Base-by-base conservation (phyloP, 2,329 filamentous ascomycete genomes). In the Onygenales sp. region DNA sequence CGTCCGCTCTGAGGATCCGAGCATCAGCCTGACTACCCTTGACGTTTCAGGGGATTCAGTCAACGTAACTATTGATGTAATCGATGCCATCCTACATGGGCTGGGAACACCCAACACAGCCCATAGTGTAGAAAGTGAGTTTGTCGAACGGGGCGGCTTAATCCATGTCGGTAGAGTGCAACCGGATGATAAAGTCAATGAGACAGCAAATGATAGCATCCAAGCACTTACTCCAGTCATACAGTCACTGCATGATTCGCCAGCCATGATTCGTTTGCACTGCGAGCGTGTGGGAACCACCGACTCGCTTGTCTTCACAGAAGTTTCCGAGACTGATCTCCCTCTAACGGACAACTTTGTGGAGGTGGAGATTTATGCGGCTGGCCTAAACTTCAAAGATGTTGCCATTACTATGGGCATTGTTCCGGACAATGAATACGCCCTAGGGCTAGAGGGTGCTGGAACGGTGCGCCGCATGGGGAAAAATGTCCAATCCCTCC, bases 291-390 rank as follows among this genome's bases (percentile, higher is more conserved):
- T 36, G 2, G 48, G 48, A 17, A 32, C 33, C 6, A 13, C 39
- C 34, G 37, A 42, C 48, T 33, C 48, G 21, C 48, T 51, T 17
- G 32, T 17, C 27, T 51, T 21, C 31, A 6, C 33, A 6, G 48
- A 51, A 11, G 36, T 33, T 14, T 36, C 31, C 1, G 8, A 13
- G 6, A 21, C 31, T 17, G 31, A 17, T 36, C 17, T 36, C 21
- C n/a, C 36, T 6, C 44, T 54, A 4, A n/a, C 27, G 9, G 36
- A 53, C 8, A 57, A 63, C 42, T 49, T 63, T 4, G 56, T 70
- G 13, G 65, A 68, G 31, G 56, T 70, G 17, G 58, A 65, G 32
- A 59, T 65, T 50, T 67, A 67, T 45, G 63, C 64, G 1, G 56
- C 59, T 2, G 61, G 62, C 3, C 49, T 69, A 40, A 69, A 68